Conservation (phyloP, 2,329 filamentous ascomycete genomes). For the Cladosporium sp. region DNA sequence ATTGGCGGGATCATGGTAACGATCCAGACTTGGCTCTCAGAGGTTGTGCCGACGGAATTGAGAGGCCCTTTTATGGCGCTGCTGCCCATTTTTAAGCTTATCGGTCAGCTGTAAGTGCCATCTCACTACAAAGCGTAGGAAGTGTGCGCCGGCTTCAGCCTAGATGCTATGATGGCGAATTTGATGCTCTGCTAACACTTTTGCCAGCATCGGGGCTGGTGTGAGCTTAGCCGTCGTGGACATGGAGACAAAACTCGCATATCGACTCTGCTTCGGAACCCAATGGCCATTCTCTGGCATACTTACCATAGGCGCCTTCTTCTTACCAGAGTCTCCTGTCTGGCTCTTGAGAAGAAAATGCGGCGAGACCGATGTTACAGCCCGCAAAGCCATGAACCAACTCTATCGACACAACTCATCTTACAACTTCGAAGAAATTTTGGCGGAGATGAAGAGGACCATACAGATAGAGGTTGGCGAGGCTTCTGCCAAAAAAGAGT, state of each 20-base stretch:
- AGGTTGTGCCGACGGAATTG: constrained; percentile 44
- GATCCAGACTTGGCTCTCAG: constrained; percentile 51
- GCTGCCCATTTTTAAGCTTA: constrained; percentile 46
- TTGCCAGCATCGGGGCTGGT: constrained; percentile 34
- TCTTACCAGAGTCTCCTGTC: constrained; percentile 49
- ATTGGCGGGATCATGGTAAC: constrained; percentile 43
- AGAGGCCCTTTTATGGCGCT: constrained; percentile 46
- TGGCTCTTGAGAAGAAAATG: constrained; percentile 41
- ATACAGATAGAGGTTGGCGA: constrained; percentile 25
- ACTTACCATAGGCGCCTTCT: constrained; percentile 39
- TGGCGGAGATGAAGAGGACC: constrained; percentile 14
- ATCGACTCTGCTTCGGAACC: constrained; percentile 39
- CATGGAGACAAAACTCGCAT: constrained; percentile 30
- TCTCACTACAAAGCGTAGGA: not conserved
- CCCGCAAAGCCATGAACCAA: not conserved
- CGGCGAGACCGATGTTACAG: not conserved
- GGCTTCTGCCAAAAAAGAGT: constrained; percentile 16
- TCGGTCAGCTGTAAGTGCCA: constrained; percentile 40
- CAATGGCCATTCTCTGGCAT: constrained; percentile 44
- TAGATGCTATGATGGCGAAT: not conserved
- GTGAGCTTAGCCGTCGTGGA: constrained; percentile 37
- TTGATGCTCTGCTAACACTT: not conserved
- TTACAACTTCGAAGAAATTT: constrained; percentile 25
- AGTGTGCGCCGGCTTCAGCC: not conserved
- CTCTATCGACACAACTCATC: not conserved